Percentiles rank a stretch among this genome's conserved stretches.
Conservation (phyloP, 768 basidiomycete species). For the Phylloporus arenicola region DNA sequence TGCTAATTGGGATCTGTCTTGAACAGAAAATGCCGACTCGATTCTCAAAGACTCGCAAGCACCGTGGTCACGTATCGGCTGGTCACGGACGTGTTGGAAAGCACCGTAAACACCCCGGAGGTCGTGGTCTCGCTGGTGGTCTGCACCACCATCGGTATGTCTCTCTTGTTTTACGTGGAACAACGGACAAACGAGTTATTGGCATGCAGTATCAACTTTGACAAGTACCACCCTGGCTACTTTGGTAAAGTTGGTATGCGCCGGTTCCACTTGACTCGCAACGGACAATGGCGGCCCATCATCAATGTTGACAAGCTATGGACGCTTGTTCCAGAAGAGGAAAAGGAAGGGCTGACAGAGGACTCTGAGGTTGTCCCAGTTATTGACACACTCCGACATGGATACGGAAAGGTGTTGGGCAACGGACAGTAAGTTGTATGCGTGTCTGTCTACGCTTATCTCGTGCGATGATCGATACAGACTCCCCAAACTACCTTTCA, state of each 20-base stretch:
- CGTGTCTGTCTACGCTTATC: not conserved
- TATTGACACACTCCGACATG: conserved; percentile 78
- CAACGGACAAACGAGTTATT: not conserved
- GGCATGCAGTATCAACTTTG: conserved; percentile 78
- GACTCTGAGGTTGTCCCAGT: conserved; percentile 86
- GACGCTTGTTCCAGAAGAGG: conserved; percentile 80
- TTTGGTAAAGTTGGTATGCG: conserved; percentile 99
- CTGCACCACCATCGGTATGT: conserved; percentile 96
- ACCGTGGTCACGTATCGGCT: conserved; percentile 98
- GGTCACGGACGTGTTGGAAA: conserved; percentile 99
- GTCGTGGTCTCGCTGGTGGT: conserved; percentile 99
- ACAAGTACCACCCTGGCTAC: conserved; percentile 99
- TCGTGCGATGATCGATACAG: conserved; percentile 31
- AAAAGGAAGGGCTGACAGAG: conserved; percentile 73
- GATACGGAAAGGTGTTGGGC: conserved; percentile 92
- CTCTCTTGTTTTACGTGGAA: not conserved
- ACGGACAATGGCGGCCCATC: conserved; percentile 86
- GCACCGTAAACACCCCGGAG: conserved; percentile 99
- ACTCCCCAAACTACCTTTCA: conserved; percentile 87
- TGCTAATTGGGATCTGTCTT: conserved; percentile 9
- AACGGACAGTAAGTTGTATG: conserved; percentile 70
- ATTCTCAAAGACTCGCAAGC: conserved; percentile 96
- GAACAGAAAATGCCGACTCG: conserved; percentile 84
- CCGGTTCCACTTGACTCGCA: conserved; percentile 92
- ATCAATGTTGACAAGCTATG: conserved; percentile 99